These are phyloP conservation scores for Bigelowiella natans DNA, from an alignment of 78 protist genomes.

Conservation along the genomic window DNA sequence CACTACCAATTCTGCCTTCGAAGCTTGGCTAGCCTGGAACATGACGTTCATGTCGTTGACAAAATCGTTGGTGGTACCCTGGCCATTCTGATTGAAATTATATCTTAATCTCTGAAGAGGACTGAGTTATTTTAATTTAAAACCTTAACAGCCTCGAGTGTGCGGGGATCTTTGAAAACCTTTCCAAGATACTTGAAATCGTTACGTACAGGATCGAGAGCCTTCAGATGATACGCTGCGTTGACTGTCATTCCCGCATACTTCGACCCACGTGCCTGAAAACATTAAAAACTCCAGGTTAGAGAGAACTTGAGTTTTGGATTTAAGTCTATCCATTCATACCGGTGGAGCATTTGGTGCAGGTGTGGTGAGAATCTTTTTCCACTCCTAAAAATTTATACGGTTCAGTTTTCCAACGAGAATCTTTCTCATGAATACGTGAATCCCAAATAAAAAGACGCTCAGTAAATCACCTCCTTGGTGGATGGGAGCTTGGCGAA, in stretches of 20 bases:
- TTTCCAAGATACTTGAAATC: background rate
- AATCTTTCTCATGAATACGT: too few relatives aligned
- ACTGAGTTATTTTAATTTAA: too few relatives aligned
- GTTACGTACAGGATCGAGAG: background rate
- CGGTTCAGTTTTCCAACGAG: too few relatives aligned
- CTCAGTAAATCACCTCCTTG: too few relatives aligned
- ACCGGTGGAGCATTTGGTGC: too few relatives aligned
- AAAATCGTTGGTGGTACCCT: background rate
- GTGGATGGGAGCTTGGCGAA: too few relatives aligned
- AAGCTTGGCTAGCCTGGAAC: background rate
- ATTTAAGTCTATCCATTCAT: background rate
- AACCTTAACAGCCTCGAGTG: background rate
- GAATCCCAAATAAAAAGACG: too few relatives aligned
- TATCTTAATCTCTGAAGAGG: too few relatives aligned
- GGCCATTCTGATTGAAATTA: background rate
- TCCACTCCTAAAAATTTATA: too few relatives aligned
- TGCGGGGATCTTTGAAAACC: background rate
- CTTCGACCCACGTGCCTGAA: background rate
- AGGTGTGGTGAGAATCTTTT: background rate
- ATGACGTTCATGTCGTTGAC: background rate
- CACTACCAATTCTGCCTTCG: background rate
- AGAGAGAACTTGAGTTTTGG: background rate
- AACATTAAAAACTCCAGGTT: background rate
- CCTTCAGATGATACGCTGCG: background rate
- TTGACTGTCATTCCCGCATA: background rate